phyloP scores from a whole-genome alignment of 179 eudicot species.

The Spinacia oleracea region DNA sequence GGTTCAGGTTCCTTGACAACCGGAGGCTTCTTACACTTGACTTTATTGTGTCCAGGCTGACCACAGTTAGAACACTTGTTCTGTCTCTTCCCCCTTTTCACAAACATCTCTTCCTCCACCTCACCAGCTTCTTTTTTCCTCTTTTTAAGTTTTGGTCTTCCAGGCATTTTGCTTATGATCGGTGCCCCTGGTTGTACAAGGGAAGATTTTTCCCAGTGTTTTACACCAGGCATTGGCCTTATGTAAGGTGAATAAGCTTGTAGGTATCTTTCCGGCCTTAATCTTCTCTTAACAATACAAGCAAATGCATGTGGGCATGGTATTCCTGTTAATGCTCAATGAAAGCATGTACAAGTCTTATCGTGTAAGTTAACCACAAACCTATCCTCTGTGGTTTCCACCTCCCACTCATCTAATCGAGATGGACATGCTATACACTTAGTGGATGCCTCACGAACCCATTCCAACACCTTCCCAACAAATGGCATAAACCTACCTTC shows the following conservation, averaged over 20 bases:
- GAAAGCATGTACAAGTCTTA: background rate
- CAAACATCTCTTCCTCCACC: background rate
- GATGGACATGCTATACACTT: too few species aligned
- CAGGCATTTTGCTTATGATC: background rate
- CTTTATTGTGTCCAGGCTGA: too few species aligned
- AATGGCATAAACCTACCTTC: constrained; percentile 52
- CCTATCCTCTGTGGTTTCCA: too few species aligned
- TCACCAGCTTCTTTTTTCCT: background rate
- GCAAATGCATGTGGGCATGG: background rate
- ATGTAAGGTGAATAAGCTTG: background rate
- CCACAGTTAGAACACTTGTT: too few species aligned
- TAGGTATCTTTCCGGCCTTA: background rate
- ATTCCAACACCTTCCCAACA: constrained; percentile 46
- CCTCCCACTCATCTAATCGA: too few species aligned
- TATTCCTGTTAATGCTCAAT: background rate
- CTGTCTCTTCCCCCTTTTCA: too few species aligned
- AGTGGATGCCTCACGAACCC: background rate
- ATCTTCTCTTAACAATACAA: background rate
- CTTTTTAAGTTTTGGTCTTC: background rate
- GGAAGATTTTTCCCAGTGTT: background rate
- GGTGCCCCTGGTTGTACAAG: background rate
- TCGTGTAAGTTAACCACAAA: too few species aligned
- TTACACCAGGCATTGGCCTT: background rate
- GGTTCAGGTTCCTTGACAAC: too few species aligned
- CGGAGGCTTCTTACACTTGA: too few species aligned